Evolutionary conservation across 2,329 filamentous ascomycete genomes (phyloP).

Genomic region (Claviceps sp.): DNA sequence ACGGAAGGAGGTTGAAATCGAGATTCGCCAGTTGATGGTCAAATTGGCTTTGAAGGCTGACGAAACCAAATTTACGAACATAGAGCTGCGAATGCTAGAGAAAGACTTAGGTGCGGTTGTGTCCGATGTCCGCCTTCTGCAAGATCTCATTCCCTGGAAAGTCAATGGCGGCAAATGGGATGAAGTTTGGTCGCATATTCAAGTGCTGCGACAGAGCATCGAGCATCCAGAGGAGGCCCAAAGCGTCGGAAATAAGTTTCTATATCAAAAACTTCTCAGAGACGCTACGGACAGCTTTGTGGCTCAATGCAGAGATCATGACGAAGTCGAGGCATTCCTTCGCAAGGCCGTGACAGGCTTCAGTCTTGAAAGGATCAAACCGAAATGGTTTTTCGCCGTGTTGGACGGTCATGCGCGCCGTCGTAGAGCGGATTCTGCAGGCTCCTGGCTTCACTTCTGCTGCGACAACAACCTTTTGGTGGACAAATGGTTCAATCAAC

Average conservation of each 20-base stretch:
- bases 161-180: slow-evolving; percentile 17
- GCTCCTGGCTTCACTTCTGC: slow-evolving; percentile 21
- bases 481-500: slow-evolving; percentile 17
- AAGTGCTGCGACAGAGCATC: slow-evolving; percentile 8
- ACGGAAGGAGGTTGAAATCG: slow-evolving; percentile 12
- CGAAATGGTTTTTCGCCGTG: slow-evolving; percentile 17
- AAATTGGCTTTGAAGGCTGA: slow-evolving; percentile 15
- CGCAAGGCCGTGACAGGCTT: slow-evolving; percentile 14
- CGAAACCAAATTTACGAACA: slow-evolving; percentile 13
- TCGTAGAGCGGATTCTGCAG: slow-evolving; percentile 15
- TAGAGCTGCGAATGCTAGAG: slow-evolving; percentile 14
- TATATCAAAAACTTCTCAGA: slow-evolving; percentile 14
- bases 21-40: slow-evolving; percentile 16
- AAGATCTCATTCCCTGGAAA: slow-evolving; percentile 15
- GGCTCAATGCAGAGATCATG: slow-evolving; percentile 12
- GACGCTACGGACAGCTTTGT: slow-evolving; percentile 22
- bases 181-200: slow-evolving; percentile 11
- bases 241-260: slow-evolving; percentile 2
- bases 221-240: slow-evolving; percentile 6
- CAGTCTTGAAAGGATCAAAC: slow-evolving; percentile 13
- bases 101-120: slow-evolving; percentile 8
- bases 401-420: slow-evolving; percentile 17
- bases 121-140: slow-evolving; percentile 16
- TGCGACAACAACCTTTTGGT: slow-evolving; percentile 14
- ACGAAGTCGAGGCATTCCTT: slow-evolving; percentile 18